Evolutionary conservation across 2,329 filamentous ascomycete genomes (phyloP), one percentile per base, ranked within the genome.

Genomic region (Byssoonygena ceratinophila): DNA sequence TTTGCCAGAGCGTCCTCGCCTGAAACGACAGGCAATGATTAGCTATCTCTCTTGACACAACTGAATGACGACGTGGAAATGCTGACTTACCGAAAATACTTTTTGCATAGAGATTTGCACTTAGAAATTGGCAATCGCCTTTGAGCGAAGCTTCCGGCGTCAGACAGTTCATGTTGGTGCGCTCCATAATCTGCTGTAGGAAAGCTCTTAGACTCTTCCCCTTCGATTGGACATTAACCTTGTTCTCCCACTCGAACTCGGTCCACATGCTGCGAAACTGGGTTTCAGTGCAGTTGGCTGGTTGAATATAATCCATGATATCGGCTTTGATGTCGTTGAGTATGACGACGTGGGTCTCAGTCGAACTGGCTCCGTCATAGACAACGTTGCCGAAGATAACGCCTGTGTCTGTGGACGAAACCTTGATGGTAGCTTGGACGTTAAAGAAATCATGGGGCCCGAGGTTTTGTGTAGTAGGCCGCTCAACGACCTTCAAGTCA

Each of bases 181-280:
- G 91, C 56, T 89, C 88, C 92, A 97, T 97, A 55, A 98, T 76
- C 67, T 94, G 85, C 61, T 87, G 84, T 58, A 98, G 74, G 80
- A 98, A 98, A 18, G 94, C 88, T 46, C 91, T 82, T 56, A 98
- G 76, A 25, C 81, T 85, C 75, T 91, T 94, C 60, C 87, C 88
- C 77, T 96, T 97, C 58, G 87, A 94, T 73, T 96, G 96, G 74
- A 98, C 97, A 74, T 98, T 98, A 70, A 98, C 91, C 80, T 98
- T 98, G 75, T 98, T 98, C 77, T 98, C 92, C 92, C 92, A 98
- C 68, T 98, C 92, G 60, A 98, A 98, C 67, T 98, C 92, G 34
- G 92, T 98, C 92, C 92, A 98, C 92, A 98, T 98, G n/a, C 88
- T 94, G 55, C 92, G 82, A 83, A 98, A 98, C 65, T 97, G 89